These are phyloP conservation scores for Calonectria hongkongensis DNA, from an alignment of 2,329 filamentous ascomycete species.

Conservation along the genomic window DNA sequence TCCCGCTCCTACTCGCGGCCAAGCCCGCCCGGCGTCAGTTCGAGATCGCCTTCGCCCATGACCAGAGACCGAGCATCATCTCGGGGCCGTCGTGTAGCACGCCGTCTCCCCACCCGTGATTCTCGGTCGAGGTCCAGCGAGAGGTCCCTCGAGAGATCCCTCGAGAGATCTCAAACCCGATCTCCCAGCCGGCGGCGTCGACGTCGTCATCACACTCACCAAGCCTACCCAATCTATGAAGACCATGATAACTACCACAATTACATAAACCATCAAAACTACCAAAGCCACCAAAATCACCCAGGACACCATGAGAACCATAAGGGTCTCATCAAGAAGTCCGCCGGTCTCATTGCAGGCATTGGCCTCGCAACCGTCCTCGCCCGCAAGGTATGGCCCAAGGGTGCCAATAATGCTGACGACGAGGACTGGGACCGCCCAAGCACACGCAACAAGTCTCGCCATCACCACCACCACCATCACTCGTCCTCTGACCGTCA, in stretches of 20 bases:
- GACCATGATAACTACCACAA: conserved; percentile 13
- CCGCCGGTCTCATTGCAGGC: conserved; percentile 58
- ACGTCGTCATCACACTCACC: conserved; percentile 37
- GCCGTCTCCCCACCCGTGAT: conserved; percentile 30
- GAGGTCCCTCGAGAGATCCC: conserved; percentile 44
- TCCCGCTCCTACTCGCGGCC: conserved; percentile 47
- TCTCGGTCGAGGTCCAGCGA: conserved; percentile 50
- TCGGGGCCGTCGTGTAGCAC: conserved; percentile 44
- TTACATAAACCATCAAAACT: not conserved
- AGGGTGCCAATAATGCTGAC: conserved; percentile 54
- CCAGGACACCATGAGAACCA: conserved; percentile 37
- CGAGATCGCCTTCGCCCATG: conserved; percentile 41
- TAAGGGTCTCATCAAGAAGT: conserved; percentile 56
- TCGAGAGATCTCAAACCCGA: conserved; percentile 43
- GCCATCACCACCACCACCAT: conserved; percentile 36
- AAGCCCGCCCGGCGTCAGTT: conserved; percentile 41
- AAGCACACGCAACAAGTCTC: conserved; percentile 29
- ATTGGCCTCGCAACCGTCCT: conserved; percentile 60
- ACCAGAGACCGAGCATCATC: conserved; percentile 42
- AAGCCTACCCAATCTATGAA: conserved; percentile 37
- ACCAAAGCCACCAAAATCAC: conserved; percentile 44
- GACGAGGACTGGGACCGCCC: conserved; percentile 56
- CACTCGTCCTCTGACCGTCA: conserved; percentile 32
- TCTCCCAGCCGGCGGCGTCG: conserved; percentile 44
- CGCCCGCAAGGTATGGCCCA: conserved; percentile 61